A percentile compares a stretch with the other conserved stretches of the same genome.
Conservation (phyloP, 2,329 filamentous ascomycete genomes). For the Aureobasidium vineae region DNA sequence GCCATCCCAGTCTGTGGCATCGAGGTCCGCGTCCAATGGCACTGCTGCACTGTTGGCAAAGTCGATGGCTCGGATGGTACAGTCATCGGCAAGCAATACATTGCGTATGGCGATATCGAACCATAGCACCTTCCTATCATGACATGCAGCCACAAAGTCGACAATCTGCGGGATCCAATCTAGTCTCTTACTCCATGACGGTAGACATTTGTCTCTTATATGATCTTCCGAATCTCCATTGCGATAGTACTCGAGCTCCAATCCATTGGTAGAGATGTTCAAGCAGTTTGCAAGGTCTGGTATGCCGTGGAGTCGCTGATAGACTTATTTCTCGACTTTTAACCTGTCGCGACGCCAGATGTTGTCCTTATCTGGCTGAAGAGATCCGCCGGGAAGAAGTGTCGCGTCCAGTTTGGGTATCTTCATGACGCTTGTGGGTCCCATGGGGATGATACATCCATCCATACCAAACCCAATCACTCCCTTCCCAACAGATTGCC, state of each 20-base stretch:
- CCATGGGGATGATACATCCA: background rate
- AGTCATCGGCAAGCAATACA: background rate
- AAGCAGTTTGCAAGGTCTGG: background rate
- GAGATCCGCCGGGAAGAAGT: background rate
- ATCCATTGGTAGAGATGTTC: background rate
- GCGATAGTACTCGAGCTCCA: background rate
- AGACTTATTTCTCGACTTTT: background rate
- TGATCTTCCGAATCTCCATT: background rate
- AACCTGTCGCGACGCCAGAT: background rate
- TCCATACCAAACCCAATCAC: background rate
- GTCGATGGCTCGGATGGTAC: background rate
- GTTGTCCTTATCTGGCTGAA: background rate
- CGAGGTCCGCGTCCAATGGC: background rate
- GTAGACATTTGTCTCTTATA: background rate
- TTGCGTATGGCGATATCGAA: background rate
- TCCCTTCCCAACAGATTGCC: too few species aligned
- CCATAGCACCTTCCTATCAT: background rate
- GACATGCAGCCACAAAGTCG: background rate
- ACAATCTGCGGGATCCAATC: background rate
- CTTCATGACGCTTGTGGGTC: background rate
- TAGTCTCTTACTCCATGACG: background rate
- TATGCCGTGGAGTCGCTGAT: background rate
- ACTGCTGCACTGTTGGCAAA: background rate
- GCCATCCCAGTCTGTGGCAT: background rate
- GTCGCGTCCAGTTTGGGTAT: background rate